phyloP scores from a whole-genome alignment of 176 grass and related monocot species.

The Musa beccarii region DNA sequence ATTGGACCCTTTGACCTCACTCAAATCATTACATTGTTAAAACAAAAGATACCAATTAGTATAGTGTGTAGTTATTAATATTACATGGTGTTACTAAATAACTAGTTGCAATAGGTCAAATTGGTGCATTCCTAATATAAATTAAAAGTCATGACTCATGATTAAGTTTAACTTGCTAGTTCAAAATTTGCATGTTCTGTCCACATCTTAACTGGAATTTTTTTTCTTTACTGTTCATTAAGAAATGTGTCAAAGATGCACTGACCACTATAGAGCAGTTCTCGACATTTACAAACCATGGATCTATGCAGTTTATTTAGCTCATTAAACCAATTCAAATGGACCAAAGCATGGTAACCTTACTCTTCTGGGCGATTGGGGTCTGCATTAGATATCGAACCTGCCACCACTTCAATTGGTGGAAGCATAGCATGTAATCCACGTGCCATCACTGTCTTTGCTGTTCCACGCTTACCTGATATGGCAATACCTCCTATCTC shows the following conservation, averaged over 20 bases:
- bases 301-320: background rate
- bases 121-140: background rate
- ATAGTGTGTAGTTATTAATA: no score
- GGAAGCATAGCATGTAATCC: slow-evolving; percentile 96
- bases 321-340: background rate
- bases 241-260: background rate
- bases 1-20: background rate
- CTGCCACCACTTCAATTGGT: slow-evolving; percentile 80
- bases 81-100: background rate
- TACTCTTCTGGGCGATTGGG: slow-evolving; percentile 73
- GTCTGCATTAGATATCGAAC: slow-evolving; percentile 75
- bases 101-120: background rate
- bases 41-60: background rate
- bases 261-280: background rate
- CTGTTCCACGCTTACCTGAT: slow-evolving; percentile 83
- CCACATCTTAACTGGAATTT: background rate
- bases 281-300: background rate
- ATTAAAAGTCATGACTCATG: background rate
- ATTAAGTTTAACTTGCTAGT: background rate
- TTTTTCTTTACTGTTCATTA: background rate
- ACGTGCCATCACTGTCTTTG: slow-evolving; percentile 94
- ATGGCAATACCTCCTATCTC: slow-evolving; percentile 96
- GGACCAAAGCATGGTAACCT: background rate
- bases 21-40: background rate
- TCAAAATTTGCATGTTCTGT: background rate